Conservation (phyloP, 2,329 filamentous ascomycete genomes). For the Nemania sp. region DNA sequence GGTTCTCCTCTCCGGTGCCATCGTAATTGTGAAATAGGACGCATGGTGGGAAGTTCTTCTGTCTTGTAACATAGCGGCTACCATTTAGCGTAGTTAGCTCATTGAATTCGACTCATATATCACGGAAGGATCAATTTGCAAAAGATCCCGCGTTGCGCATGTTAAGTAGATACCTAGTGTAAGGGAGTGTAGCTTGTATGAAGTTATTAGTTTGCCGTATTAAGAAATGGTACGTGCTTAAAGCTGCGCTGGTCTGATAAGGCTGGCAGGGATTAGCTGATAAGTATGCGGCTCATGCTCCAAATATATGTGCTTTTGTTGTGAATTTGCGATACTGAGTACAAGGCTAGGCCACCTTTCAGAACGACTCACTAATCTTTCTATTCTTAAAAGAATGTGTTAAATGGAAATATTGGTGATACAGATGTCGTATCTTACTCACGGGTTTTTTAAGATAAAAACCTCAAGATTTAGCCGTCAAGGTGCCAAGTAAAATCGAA, state of each 20-base stretch:
- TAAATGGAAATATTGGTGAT: background rate
- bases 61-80: no score
- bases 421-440: no score
- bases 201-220: constrained; percentile 18
- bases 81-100: no score
- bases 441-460: no score
- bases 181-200: no score
- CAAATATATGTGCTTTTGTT: constrained; percentile 10
- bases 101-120: no score
- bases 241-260: constrained; percentile 4
- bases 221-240: constrained; percentile 16
- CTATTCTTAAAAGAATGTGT: background rate
- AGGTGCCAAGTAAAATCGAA: background rate
- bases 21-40: background rate
- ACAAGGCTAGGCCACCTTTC: constrained; percentile 1
- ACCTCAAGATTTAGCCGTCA: no score
- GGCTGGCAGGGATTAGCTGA: background rate
- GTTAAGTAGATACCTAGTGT: no score
- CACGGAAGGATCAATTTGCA: no score
- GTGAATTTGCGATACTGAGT: constrained; percentile 37
- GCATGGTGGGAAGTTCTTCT: background rate
- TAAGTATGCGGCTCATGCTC: constrained; percentile 15
- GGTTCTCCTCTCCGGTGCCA: background rate
- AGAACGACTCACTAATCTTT: background rate
- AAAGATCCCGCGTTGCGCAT: no score